Evolutionary conservation across 129 eudicot species (phyloP), one percentile per base, ranked within the genome.

Genomic region (Rutidosis leptorrhynchoides): DNA sequence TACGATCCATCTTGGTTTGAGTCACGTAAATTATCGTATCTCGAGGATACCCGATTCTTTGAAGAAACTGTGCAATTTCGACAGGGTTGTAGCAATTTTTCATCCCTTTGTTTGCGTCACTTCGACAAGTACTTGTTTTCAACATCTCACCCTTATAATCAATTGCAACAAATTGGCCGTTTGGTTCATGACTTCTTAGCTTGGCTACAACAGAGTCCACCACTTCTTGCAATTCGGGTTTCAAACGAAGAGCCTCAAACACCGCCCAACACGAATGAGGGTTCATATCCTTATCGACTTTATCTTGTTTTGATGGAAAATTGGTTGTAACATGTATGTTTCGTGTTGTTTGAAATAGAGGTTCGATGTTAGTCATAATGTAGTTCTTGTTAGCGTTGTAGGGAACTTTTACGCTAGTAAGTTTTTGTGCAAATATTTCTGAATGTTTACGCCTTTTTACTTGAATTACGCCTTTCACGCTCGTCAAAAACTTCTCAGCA

Each of bases 21-120:
- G 96, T 85, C 72, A 90, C 28, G 26, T 90, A 90, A n/a, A 90
- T 73, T n/a, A 81, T 69, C 7, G 94, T 70, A 32, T 84, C 78
- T 68, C 16, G 64, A 0, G 32, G 58, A 45, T 76, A 77, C 30
- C 90, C 88, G 17, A 81, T 66, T 58, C 72, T 79, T 43, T 52
- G 81, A 68, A 90, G 74, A 67, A 87, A 84, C 20, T 45, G 51
- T 11, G 81, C 78, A n/a, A 84, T 73, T 33, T 87, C 96, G 56
- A 40, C 35, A 0, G 80, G 77, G 62, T 64, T 78, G 29, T 79
- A 84, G 72, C 97, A 90, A 12, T 35, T 63, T 61, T 82, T 82
- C 24, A 59, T 68, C 42, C 65, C 74, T 28, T 43, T 20, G 15
- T 43, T 43, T 25, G 58, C 71, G 1, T 23, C 49, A 35, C 63